Percentiles rank a stretch among this genome's conserved stretches.
Conservation (phyloP, 2,329 filamentous ascomycete genomes). For the Curvularia lunata region DNA sequence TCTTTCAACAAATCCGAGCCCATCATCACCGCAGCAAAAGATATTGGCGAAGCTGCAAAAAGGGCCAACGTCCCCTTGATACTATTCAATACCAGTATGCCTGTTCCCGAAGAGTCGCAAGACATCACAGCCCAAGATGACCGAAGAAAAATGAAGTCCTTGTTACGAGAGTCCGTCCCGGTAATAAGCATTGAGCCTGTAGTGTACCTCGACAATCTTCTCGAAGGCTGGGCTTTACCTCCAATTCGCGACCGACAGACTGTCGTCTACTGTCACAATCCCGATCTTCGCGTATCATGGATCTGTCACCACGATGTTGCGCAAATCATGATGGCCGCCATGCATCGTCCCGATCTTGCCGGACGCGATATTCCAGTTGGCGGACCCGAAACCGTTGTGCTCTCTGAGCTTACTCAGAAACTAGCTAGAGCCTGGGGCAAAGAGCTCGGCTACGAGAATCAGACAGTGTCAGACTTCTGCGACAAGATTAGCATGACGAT, state of each 20-base stretch:
- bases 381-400: constrained; percentile 46
- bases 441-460: constrained; percentile 41
- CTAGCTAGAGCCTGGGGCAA: constrained; percentile 44
- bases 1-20: constrained; percentile 37
- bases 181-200: constrained; percentile 48
- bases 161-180: constrained; percentile 44
- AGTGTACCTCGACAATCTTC: constrained; percentile 50
- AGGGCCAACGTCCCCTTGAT: constrained; percentile 24
- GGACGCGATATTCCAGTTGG: constrained; percentile 47
- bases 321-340: constrained; percentile 49
- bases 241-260: constrained; percentile 45
- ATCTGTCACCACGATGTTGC: constrained; percentile 52
- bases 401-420: constrained; percentile 44
- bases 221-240: constrained; percentile 50
- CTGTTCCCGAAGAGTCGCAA: constrained; percentile 28
- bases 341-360: constrained; percentile 42
- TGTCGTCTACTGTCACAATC: constrained; percentile 51
- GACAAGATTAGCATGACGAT: constrained; percentile 42
- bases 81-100: constrained; percentile 43
- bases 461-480: constrained; percentile 39
- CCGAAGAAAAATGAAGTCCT: constrained; percentile 36
- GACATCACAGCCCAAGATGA: constrained; percentile 42
- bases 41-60: constrained; percentile 30
- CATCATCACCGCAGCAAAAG: constrained; percentile 30
- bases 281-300: constrained; percentile 48